Percentiles rank a stretch among this genome's conserved stretches.
phyloP scores from a whole-genome alignment of 495 filamentous ascomycete genomes.

The Annulohypoxylon moriforme region DNA sequence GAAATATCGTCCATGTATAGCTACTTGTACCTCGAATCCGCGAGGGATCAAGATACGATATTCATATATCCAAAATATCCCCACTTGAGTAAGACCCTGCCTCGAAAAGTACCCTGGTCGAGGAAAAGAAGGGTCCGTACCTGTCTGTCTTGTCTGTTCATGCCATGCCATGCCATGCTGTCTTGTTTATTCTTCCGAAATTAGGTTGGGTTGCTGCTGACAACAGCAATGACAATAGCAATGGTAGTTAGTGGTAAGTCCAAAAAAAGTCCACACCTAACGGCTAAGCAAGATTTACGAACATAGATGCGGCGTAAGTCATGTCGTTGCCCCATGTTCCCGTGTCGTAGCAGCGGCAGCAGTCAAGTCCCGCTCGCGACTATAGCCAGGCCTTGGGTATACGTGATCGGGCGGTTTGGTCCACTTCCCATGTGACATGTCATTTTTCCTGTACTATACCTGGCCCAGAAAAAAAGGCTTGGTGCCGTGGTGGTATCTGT shows the following conservation, averaged over 20 bases:
- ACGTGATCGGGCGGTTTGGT: not conserved
- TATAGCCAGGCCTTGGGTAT: conserved; percentile 3
- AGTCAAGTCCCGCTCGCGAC: not conserved
- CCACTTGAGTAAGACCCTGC: not conserved
- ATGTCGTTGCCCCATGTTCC: not conserved
- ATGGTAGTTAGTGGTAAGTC: no score
- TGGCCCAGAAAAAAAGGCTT: not conserved
- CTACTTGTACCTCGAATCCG: not conserved
- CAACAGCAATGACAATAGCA: no score
- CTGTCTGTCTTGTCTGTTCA: not conserved
- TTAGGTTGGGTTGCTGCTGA: no score
- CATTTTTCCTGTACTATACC: conserved; percentile 15
- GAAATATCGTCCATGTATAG: not conserved
- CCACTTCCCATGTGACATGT: conserved; percentile 25
- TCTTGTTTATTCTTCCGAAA: no score
- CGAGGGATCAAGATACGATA: not conserved
- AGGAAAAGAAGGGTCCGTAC: not conserved
- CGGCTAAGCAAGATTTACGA: not conserved
- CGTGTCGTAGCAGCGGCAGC: not conserved
- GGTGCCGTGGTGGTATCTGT: not conserved
- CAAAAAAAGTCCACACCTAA: no score
- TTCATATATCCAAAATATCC: not conserved
- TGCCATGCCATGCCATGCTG: not conserved
- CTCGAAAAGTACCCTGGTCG: not conserved
- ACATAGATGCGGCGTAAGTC: not conserved